A percentile compares a stretch with the other conserved stretches of the same genome.
Conservation (phyloP, 139 green algal genomes). For the Chloropicon primus region DNA sequence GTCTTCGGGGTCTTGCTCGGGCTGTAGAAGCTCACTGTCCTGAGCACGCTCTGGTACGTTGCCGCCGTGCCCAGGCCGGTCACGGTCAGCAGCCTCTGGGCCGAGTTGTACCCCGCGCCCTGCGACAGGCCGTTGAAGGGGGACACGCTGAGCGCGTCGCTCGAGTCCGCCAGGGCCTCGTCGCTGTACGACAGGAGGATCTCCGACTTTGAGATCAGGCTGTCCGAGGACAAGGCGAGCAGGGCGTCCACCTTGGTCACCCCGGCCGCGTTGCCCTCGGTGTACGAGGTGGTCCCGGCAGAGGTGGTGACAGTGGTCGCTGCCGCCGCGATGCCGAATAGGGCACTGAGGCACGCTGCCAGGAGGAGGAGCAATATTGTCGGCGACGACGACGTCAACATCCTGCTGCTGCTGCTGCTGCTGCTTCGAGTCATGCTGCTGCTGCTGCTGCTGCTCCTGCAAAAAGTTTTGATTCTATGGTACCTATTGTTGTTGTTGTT, state of each 20-base stretch:
- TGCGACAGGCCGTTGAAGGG: neutral
- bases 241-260: slow-evolving; percentile 6
- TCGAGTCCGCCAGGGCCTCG: neutral
- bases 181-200: neutral
- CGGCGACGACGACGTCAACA: no score
- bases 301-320: neutral
- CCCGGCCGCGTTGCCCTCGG: neutral
- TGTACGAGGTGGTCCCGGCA: neutral
- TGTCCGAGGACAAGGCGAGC: neutral
- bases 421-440: no score
- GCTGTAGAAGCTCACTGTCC: slow-evolving; percentile 3
- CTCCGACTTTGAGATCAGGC: neutral
- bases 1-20: neutral
- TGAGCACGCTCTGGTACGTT: slow-evolving; percentile 5
- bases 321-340: neutral
- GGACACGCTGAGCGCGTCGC: neutral
- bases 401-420: no score
- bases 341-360: neutral
- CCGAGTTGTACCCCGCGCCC: neutral
- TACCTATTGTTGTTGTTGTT: no score
- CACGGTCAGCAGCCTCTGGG: neutral
- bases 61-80: neutral
- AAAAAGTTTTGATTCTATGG: no score
- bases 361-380: neutral
- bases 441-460: no score